These are phyloP conservation scores for Arthrobotrys iridis DNA, from an alignment of 2,329 filamentous ascomycete species.

Conservation along the genomic window DNA sequence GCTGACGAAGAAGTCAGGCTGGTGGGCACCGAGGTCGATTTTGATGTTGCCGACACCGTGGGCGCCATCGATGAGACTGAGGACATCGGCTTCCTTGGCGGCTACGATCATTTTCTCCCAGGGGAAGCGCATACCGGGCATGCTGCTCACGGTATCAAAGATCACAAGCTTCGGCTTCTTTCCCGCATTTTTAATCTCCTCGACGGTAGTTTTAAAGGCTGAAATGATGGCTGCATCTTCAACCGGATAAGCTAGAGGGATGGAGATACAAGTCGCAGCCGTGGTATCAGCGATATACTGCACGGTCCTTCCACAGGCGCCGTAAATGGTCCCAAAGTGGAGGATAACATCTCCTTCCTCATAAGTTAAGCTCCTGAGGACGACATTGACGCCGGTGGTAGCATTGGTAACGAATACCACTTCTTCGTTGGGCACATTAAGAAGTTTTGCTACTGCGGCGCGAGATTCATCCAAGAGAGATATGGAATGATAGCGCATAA, in stretches of 20 bases:
- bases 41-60: constrained; percentile 83
- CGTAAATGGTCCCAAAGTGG: constrained; percentile 82
- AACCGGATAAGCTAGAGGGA: constrained; percentile 75
- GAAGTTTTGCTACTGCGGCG: constrained; percentile 70
- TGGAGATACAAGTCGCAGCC: constrained; percentile 65
- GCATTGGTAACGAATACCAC: constrained; percentile 84
- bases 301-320: constrained; percentile 77
- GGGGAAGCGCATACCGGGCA: constrained; percentile 81
- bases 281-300: constrained; percentile 77
- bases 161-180: constrained; percentile 74
- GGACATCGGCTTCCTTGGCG: constrained; percentile 73
- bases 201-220: constrained; percentile 71
- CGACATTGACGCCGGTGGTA: constrained; percentile 78
- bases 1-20: constrained; percentile 85
- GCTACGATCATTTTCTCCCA: constrained; percentile 73
- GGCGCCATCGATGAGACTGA: constrained; percentile 83
- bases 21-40: constrained; percentile 72
- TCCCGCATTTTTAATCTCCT: constrained; percentile 66
- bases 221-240: constrained; percentile 73
- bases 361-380: constrained; percentile 79
- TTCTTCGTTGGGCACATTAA: constrained; percentile 73
- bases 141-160: constrained; percentile 82
- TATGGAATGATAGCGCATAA: constrained; percentile 76
- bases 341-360: constrained; percentile 77
- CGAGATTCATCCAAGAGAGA: constrained; percentile 72